These are phyloP conservation scores for Ogataea minuta DNA, from an alignment of 805 yeast species.

Conservation along the genomic window DNA sequence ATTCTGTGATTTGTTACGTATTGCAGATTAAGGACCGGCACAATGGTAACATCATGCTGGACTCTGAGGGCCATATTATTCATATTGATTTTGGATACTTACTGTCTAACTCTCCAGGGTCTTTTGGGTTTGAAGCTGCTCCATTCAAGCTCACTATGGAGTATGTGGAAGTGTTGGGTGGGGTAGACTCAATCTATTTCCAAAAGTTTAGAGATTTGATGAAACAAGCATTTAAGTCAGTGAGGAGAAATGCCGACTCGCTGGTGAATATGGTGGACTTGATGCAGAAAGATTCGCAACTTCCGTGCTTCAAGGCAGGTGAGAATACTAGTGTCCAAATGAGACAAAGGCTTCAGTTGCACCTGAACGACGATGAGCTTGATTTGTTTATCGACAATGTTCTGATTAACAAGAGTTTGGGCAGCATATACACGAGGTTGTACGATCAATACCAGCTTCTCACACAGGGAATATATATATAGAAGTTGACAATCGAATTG, in stretches of 20 bases:
- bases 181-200: conserved; percentile 61
- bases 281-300: conserved; percentile 86
- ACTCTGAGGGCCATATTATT: conserved; percentile 90
- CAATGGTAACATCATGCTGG: conserved; percentile 96
- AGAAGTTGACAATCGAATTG: conserved; percentile 13
- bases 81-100: conserved; percentile 95
- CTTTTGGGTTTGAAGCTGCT: conserved; percentile 96
- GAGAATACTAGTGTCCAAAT: conserved; percentile 76
- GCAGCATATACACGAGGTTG: conserved; percentile 84
- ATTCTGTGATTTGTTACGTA: conserved; percentile 85
- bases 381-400: conserved; percentile 75
- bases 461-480: conserved; percentile 91
- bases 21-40: conserved; percentile 95
- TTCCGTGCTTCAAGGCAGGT: conserved; percentile 92
- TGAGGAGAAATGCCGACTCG: conserved; percentile 72
- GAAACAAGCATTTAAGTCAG: conserved; percentile 68
- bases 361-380: conserved; percentile 67
- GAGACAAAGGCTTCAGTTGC: conserved; percentile 78
- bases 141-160: conserved; percentile 92
- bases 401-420: conserved; percentile 76
- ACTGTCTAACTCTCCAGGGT: conserved; percentile 92
- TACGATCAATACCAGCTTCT: conserved; percentile 94
- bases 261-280: conserved; percentile 82
- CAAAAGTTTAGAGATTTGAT: conserved; percentile 58
- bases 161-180: conserved; percentile 86